These are phyloP conservation scores for Panaeolus cyanescens DNA, from an alignment of 768 basidiomycete species.

Conservation along the genomic window DNA sequence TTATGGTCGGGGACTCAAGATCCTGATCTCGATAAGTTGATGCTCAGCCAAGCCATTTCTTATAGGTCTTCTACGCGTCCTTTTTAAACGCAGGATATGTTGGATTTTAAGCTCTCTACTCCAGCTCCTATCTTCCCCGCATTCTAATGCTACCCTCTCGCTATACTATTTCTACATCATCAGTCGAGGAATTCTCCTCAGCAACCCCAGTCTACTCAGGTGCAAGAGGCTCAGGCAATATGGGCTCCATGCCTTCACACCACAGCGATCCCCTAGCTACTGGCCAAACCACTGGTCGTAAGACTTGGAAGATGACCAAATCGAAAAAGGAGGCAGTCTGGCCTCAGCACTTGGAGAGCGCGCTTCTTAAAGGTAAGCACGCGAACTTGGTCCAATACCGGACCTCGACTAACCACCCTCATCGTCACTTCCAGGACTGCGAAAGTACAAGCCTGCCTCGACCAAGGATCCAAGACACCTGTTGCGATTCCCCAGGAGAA, in stretches of 20 bases:
- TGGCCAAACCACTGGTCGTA: constrained; percentile 49
- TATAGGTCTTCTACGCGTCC: background rate
- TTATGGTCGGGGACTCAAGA: background rate
- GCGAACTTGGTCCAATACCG: constrained; percentile 6
- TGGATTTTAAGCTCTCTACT: background rate
- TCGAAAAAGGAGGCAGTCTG: constrained; percentile 57
- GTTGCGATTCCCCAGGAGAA: constrained; percentile 65
- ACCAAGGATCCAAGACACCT: constrained; percentile 53
- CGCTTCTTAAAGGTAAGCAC: constrained; percentile 57
- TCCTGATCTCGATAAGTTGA: constrained; percentile 3
- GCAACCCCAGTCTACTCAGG: constrained; percentile 1
- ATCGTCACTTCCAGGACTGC: constrained; percentile 42
- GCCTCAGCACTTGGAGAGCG: constrained; percentile 62
- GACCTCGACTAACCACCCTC: background rate
- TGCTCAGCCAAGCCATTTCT: background rate
- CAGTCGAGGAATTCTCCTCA: constrained; percentile 12
- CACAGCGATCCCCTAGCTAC: constrained; percentile 5
- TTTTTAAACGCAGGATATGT: background rate
- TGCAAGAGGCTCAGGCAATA: background rate
- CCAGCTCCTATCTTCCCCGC: background rate
- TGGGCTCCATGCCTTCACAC: background rate
- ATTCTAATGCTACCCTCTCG: constrained; percentile 2
- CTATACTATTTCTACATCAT: constrained; percentile 8
- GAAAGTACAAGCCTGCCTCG: constrained; percentile 55
- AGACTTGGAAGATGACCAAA: constrained; percentile 60